Evolutionary conservation across 177 flowering plant genomes (phyloP), one percentile per base, ranked within the genome.

Genomic region (Vitis hybrid): DNA sequence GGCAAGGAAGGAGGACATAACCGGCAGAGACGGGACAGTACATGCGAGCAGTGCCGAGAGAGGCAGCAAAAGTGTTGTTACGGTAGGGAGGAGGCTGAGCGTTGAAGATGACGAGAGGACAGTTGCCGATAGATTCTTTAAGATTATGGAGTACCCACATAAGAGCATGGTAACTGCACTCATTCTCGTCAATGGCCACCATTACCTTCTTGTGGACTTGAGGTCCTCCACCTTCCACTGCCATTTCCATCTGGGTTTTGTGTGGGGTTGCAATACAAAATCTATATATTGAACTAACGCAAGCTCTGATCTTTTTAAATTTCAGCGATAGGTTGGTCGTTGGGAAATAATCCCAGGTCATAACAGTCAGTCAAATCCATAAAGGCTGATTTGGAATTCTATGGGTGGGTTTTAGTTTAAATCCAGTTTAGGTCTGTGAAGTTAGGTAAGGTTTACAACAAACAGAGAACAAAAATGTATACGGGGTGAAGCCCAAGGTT

Each of bases 171-270:
- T 76, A 64, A 45, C 84, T 81, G 52, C 50, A 26, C n/a, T 76
- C 80, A 22, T 74, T 78, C 66, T 76, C 84, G 53, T 81, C 84
- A 14, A 81, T 74, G 20, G 77, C 79, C 66, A 81, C 74, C 82
- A 78, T 81, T 68, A 81, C 76, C 52, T 70, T 76, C 82, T 66
- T 77, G 48, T 63, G 58, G 48, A 2, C 48, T 45, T 22, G 45
- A 19, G 45, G 20, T 58, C 31, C 71, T 20, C 11, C 57, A 20
- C 11, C 13, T 7, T 3, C 29, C 8, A 22, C 68, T 4, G 58
- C 45, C 68, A 20, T 52, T 50, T 22, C 52, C 39, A 16, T 68
- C 61, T 3, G 6, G 20, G 26, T n/a, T 22, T 11, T n/a, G 3
- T 10, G 5, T 22, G 11, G 61, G 61, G 61, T 20, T 58, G 16